Conservation (phyloP, 306 rosid species). For the Lupinus albus region DNA sequence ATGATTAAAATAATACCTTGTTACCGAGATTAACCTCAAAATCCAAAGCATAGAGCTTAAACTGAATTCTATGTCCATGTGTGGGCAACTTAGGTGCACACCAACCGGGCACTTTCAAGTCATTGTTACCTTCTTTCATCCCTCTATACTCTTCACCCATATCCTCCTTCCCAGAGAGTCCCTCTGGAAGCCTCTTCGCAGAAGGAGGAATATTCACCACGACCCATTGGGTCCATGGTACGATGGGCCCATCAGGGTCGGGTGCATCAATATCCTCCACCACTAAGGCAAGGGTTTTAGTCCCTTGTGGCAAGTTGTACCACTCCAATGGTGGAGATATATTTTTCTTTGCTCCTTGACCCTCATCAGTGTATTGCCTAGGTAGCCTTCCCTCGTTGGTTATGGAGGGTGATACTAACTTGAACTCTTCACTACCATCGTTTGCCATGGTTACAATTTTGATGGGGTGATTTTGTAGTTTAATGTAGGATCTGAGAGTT, state of each 20-base stretch:
- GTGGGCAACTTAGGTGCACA: slow-evolving; percentile 63
- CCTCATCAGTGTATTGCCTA: slow-evolving; percentile 64
- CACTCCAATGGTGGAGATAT: slow-evolving; percentile 85
- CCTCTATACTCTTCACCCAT: slow-evolving; percentile 51
- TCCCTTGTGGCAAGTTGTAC: slow-evolving; percentile 76
- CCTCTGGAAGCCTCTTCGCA: slow-evolving; percentile 66
- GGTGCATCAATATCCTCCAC: slow-evolving; percentile 86
- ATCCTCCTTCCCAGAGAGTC: slow-evolving; percentile 67
- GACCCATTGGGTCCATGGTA: slow-evolving; percentile 86
- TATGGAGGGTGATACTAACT: slow-evolving; percentile 58
- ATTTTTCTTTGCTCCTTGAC: slow-evolving; percentile 78
- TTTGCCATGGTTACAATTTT: not conserved
- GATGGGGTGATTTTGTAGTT: not conserved
- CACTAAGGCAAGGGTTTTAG: slow-evolving; percentile 62
- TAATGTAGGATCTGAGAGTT: not conserved
- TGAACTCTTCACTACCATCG: slow-evolving; percentile 63
- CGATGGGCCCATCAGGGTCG: slow-evolving; percentile 56
- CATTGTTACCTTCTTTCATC: slow-evolving; percentile 68
- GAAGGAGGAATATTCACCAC: slow-evolving; percentile 63
- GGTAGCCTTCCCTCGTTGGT: slow-evolving; percentile 66
- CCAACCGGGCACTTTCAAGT: slow-evolving; percentile 79
- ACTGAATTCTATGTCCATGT: slow-evolving; percentile 70
- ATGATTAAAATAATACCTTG: too few species aligned
- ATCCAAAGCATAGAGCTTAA: slow-evolving; percentile 80
- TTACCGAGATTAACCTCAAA: slow-evolving; percentile 62